phyloP scores from a whole-genome alignment of 1,139 yeast species.

The Blastobotrys malaysiensis region DNA sequence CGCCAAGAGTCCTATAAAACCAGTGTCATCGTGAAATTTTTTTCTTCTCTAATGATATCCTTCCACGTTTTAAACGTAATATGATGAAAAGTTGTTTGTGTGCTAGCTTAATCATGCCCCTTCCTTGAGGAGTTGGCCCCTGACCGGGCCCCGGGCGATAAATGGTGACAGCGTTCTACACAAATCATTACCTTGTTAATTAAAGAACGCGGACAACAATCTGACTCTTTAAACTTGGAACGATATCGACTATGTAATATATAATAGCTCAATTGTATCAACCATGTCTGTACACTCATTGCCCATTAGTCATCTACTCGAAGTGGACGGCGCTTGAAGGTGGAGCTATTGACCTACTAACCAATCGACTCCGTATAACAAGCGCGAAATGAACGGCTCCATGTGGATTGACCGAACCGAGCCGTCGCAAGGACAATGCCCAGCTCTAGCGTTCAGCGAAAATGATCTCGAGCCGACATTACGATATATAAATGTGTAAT shows the following conservation, averaged over 20 bases:
- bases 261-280: background rate
- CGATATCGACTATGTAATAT: slow-evolving; percentile 1
- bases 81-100: slow-evolving; percentile 34
- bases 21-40: slow-evolving; percentile 1
- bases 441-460: background rate
- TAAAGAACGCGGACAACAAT: slow-evolving; percentile 30
- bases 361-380: background rate
- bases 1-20: background rate
- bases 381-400: background rate
- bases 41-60: slow-evolving; percentile 24
- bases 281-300: no score
- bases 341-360: background rate
- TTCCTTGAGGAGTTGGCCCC: slow-evolving; percentile 24
- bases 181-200: slow-evolving; percentile 35
- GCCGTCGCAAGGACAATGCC: background rate
- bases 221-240: slow-evolving; percentile 22
- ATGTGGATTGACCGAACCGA: background rate
- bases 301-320: no score
- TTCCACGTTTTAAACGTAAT: slow-evolving; percentile 35
- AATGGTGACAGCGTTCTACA: slow-evolving; percentile 37
- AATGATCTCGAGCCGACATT: background rate
- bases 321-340: background rate
- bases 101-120: slow-evolving; percentile 26
- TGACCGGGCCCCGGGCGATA: slow-evolving; percentile 38
- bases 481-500: background rate